Base-by-base conservation (phyloP, 148 eudicot species). In the Silene conica region DNA sequence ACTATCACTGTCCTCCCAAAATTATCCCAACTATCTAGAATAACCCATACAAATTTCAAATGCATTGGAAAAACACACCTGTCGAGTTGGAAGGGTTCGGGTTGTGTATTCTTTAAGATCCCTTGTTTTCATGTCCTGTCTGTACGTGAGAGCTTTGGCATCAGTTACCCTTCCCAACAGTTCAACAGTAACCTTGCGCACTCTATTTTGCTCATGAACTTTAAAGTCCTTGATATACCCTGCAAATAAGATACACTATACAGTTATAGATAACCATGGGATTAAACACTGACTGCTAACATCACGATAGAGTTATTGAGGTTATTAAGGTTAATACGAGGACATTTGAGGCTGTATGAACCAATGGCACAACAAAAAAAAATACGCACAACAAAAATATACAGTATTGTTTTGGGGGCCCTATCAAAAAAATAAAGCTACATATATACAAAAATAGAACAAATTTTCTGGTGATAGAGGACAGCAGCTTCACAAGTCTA, bases 201-300 rank as follows among this genome's bases (percentile, higher is more conserved):
- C 97, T 81, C 98, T 86, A 46, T 91, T 91, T 38, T 88, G 88
- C 77, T 88, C 89, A 41, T 85, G 77, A 26, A 89, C 92, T 81
- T 89, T 81, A 73, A 88, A 94, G 74, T 89, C 93, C 81, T 91
- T 94, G 73, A 94, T 87, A 72, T 94, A 94, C 31, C 98, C 97
- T 91, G 84, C 26, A 67, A 60, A 64, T 25, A 72, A 80, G 34
- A 73, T 63, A 67, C 64, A 21, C 19, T 48, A 45, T 65, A 65
- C 41, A 16, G 41, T 75, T 23, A 19, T 4, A 43, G 2, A 48
- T 25, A 38, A 57, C 6, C 14, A 31, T 64, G 58, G 34, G 57
- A 12, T 58, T 20, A 28, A 8, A 11, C 20, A 21, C 14, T 41
- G 45, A 5, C 48, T 19, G 71, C 55, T 16, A 57, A n/a, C n/a